A percentile compares a stretch with the other conserved stretches of the same genome.
phyloP scores from a whole-genome alignment of 352 stramenopile genomes.

The Globisporangium lucens region DNA sequence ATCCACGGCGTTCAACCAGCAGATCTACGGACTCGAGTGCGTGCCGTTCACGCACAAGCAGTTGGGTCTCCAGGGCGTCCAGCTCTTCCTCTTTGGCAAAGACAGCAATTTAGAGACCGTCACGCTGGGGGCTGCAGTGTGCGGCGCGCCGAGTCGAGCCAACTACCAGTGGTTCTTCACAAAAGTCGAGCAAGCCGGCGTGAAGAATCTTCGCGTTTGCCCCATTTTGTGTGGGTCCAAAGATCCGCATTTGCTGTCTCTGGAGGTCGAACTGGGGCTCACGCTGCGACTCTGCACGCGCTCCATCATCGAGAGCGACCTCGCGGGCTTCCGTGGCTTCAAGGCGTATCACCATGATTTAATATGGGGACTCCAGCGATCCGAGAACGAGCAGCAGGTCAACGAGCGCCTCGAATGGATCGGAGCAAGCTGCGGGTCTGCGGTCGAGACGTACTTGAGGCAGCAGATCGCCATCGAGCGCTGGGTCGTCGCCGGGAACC shows the following conservation, averaged over 20 bases:
- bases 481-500: neutral
- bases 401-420: neutral
- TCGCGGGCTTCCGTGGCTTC: neutral
- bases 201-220: neutral
- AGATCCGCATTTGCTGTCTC: neutral
- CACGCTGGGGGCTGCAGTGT: neutral
- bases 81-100: constrained; percentile 1
- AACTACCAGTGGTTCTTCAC: neutral
- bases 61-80: neutral
- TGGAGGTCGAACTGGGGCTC: neutral
- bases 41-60: neutral
- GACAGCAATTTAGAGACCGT: neutral
- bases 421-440: neutral
- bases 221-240: neutral
- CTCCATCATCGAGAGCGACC: neutral
- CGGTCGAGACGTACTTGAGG: neutral
- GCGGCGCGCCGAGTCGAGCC: neutral
- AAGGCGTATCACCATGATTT: neutral
- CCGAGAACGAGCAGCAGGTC: neutral
- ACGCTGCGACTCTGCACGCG: neutral
- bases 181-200: neutral
- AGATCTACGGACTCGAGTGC: neutral
- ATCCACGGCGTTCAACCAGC: neutral
- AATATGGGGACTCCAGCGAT: neutral
- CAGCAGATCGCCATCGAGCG: neutral